A percentile compares a stretch with the other conserved stretches of the same genome.
Conservation (phyloP, 139 green algal genomes). For the Dunaliella sp. region DNA sequence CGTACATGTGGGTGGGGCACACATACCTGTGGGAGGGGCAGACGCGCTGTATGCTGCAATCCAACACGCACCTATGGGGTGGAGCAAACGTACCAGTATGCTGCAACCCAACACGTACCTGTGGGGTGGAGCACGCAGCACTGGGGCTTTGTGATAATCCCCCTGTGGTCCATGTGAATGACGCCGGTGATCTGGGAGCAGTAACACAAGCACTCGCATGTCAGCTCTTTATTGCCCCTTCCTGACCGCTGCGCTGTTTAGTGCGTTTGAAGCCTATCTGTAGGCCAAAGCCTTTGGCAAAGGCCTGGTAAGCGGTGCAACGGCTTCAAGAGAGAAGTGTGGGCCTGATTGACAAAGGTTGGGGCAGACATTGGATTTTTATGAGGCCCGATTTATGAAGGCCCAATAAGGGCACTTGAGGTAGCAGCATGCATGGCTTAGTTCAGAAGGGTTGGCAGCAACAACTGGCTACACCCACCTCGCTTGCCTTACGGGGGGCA, state of each 20-base stretch:
- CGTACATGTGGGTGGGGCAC: background rate
- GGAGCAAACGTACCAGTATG: background rate
- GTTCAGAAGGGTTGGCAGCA: too few relatives aligned
- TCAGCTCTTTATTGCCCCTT: background rate
- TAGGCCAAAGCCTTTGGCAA: too few relatives aligned
- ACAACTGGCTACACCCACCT: too few relatives aligned
- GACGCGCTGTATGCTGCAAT: background rate
- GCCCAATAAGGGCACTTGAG: too few relatives aligned
- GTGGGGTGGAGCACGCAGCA: conserved; percentile 35
- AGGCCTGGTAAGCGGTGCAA: too few relatives aligned
- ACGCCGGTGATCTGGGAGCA: conserved; percentile 17
- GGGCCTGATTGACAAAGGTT: background rate
- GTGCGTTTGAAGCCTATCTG: too few relatives aligned
- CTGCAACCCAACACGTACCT: background rate
- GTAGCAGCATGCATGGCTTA: too few relatives aligned
- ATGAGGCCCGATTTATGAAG: too few relatives aligned
- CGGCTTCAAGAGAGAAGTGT: background rate
- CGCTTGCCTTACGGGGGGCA: too few relatives aligned
- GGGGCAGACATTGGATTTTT: too few relatives aligned
- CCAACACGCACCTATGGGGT: background rate
- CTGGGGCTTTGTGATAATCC: conserved; percentile 18
- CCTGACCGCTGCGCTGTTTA: background rate
- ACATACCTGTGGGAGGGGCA: background rate
- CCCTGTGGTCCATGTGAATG: conserved; percentile 29
- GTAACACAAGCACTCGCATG: background rate